phyloP scores from a whole-genome alignment of 768 basidiomycete genomes.

The Mycena pura region DNA sequence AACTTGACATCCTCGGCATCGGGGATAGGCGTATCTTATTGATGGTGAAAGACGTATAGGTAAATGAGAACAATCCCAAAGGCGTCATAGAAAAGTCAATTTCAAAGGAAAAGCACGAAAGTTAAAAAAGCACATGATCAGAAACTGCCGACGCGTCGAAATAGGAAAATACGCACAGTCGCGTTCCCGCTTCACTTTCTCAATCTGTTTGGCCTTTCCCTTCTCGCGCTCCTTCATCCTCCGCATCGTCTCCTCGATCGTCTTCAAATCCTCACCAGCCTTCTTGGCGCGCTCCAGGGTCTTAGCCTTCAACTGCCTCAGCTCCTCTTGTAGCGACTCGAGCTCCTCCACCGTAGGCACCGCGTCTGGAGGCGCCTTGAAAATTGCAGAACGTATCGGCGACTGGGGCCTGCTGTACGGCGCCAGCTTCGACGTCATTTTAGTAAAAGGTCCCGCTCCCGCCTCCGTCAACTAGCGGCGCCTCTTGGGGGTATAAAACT shows the following conservation, averaged over 20 bases:
- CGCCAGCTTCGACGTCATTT: conserved; percentile 69
- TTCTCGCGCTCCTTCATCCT: conserved; percentile 78
- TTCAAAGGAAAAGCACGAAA: conserved; percentile 20
- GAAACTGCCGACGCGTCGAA: conserved; percentile 16
- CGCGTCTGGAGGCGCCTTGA: conserved; percentile 68
- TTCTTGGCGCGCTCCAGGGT: conserved; percentile 72
- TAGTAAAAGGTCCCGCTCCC: conserved; percentile 28
- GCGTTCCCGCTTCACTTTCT: conserved; percentile 75
- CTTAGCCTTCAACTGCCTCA: conserved; percentile 57
- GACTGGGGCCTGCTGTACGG: conserved; percentile 52
- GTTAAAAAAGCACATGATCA: conserved; percentile 24
- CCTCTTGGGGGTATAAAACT: not conserved
- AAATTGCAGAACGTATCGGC: conserved; percentile 62
- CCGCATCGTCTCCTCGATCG: conserved; percentile 79
- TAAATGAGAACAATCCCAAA: not conserved
- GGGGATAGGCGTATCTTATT: conserved; percentile 52
- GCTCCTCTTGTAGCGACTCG: conserved; percentile 66
- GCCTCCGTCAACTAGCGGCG: conserved; percentile 3
- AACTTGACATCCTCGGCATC: conserved; percentile 57
- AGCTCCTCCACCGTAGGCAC: conserved; percentile 80
- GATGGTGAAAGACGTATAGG: not conserved
- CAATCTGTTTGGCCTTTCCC: conserved; percentile 74
- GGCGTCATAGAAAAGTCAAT: conserved; percentile 3
- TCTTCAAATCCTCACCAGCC: conserved; percentile 75
- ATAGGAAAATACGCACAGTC: conserved; percentile 57